These are phyloP conservation scores for Trichoderma semiorbis DNA, from an alignment of 2,329 filamentous ascomycete species.

Conservation along the genomic window DNA sequence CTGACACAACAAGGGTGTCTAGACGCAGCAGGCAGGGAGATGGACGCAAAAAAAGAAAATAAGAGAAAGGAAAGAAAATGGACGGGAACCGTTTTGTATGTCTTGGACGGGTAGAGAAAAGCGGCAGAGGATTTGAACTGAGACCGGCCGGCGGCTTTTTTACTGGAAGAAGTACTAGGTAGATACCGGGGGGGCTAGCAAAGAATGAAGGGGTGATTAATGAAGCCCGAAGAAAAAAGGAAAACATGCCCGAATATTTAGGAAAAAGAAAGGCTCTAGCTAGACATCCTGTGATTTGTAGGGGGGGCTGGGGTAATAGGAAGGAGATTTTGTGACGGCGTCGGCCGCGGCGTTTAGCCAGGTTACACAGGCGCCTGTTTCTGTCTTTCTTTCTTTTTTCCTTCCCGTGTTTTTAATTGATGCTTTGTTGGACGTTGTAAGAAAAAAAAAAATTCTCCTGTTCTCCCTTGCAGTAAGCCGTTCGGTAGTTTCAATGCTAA, in stretches of 20 bases:
- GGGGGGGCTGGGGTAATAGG: background rate
- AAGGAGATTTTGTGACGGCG: background rate
- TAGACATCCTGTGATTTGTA: background rate
- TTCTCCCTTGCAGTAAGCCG: background rate
- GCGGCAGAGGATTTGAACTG: background rate
- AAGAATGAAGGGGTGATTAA: background rate
- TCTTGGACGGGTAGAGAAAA: background rate
- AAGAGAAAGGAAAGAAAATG: background rate
- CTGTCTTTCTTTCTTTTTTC: background rate
- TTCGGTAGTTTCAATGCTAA: background rate
- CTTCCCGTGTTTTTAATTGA: background rate
- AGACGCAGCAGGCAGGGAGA: background rate
- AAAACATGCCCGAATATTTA: background rate
- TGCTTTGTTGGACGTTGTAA: background rate
- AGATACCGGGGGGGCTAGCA: background rate
- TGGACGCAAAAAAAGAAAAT: background rate
- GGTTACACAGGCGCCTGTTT: background rate
- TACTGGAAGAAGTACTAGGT: background rate
- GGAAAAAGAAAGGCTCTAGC: background rate
- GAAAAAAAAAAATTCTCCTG: too few relatives aligned
- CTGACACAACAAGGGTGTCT: background rate
- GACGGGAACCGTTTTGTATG: background rate
- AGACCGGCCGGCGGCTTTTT: background rate
- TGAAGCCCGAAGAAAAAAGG: background rate
- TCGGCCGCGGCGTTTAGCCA: background rate